Base-by-base conservation (phyloP, 2,329 filamentous ascomycete species). In the Aureobasidium musti region DNA sequence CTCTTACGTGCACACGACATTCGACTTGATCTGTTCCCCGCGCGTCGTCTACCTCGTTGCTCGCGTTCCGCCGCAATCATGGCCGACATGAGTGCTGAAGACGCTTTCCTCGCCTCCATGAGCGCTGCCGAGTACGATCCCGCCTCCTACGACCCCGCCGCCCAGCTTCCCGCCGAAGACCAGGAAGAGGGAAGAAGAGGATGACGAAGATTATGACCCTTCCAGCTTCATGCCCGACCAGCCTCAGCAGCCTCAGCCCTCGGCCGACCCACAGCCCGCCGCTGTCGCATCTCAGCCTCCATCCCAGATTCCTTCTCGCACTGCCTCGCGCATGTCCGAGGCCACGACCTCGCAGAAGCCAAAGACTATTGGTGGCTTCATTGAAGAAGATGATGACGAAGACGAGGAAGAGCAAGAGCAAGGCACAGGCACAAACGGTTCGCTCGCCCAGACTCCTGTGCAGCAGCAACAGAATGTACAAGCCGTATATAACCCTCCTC, bases 301-400 rank as follows among this genome's bases (percentile, higher is more conserved):
- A 78, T 82, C 81, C 77, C 82, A 79, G 73, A 80, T 81, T 74
- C 82, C 83, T 73, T 70, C 79, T 77, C 69, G 79, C 76, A 66
- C 78, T 71, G 68, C 76, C 74, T 71, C 83, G 66, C 68, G 71
- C 69, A 72, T 75, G 67, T 72, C 77, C 67, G 41, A 64, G 70
- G 71, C 69, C 61, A 68, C 72, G 49, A 68, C 67, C 60, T 72
- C 65, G 72, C 77, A 79, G 70, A 81, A 82, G 74, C 78, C 82
- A 73, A 82, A 81, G 73, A 85, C 81, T 69, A 82, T 84, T 73
- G 85, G 84, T 75, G 86, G 85, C 71, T 87, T 87, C 80, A 83
- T 86, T 77, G 82, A 85, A 75, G 86, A 87, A 77, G 85, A 86
- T 75, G 84, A 86, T 76, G 83, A 84, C 73, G 83, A 84, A 74